Evolutionary conservation across 1,139 yeast genomes (phyloP), one percentile per base, ranked within the genome.

Genomic region (Tardiomyces depauwii): DNA sequence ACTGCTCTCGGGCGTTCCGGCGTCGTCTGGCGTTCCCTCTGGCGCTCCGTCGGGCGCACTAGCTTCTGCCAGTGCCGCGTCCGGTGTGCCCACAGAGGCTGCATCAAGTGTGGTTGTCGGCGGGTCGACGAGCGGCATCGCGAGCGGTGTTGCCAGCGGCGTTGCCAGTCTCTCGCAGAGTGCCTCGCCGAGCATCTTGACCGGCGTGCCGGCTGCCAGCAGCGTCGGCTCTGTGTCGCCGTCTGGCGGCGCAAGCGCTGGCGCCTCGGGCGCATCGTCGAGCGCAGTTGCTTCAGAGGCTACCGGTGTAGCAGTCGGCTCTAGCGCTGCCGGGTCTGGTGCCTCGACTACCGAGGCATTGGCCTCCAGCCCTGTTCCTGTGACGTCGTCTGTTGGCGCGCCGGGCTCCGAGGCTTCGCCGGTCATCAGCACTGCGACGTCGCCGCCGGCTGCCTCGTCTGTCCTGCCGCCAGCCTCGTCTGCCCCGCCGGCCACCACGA

Each of bases 231-330:
- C 23, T 48, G 38, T 41, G 16, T 7, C 36, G 9, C n/a, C 25
- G 4, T 21, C 25, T 4, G 7, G 25, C 25, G 25, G 7, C 7
- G 25, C 25, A 7, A 21, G 25, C 25, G 25, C 25, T 7, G 25
- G 7, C 25, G 25, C n/a, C n/a, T n/a, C n/a, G n/a, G n/a, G n/a
- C 7, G 25, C 25, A 7, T 21, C 25, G 25, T 21, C 25, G 25
- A 21, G 25, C 25, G 25, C 25, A 7, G 4, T 21, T 4, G 25
- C 25, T 7, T 21, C 25, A 5, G 25, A 21, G 25, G 25, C 25
- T 7, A 21, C 25, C 25, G 18, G 36, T 41, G 25, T 51, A 42
- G 57, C 51, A 19, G 43, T 54, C 12, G 52, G 49, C 41, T 49
- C 56, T 41, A 50, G 48, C 39, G 53, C 55, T n/a, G n/a, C n/a